These are phyloP conservation scores for Ceratobasidium papillatum DNA, from an alignment of 1,284 basidiomycete species.

Conservation along the genomic window DNA sequence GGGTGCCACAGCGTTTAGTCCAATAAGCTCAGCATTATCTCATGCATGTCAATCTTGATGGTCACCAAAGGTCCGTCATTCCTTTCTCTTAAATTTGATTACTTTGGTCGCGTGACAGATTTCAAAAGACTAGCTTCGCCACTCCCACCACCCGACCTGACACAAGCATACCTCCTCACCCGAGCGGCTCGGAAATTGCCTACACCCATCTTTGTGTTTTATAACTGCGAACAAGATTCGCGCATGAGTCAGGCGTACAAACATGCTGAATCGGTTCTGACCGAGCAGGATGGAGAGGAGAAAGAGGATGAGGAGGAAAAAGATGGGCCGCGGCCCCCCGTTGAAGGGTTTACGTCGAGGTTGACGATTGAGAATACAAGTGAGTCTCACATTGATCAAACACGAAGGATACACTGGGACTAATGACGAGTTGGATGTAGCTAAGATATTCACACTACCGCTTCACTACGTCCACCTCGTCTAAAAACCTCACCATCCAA, in stretches of 20 bases:
- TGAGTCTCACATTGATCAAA: neutral
- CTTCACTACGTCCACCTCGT: slow-evolving; percentile 74
- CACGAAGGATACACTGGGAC: too few relatives aligned
- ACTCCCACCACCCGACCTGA: slow-evolving; percentile 77
- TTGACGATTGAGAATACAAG: slow-evolving; percentile 42
- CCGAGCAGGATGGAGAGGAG: slow-evolving; percentile 61
- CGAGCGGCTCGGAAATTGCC: slow-evolving; percentile 70
- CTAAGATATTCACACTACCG: slow-evolving; percentile 73
- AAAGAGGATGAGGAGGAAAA: slow-evolving; percentile 68
- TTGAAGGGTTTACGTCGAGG: slow-evolving; percentile 33
- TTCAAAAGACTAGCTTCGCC: slow-evolving; percentile 79
- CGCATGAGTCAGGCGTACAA: slow-evolving; percentile 90
- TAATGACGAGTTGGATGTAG: slow-evolving; percentile 53
- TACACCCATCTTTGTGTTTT: slow-evolving; percentile 77
- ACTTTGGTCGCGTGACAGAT: slow-evolving; percentile 55
- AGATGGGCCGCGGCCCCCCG: slow-evolving; percentile 51
- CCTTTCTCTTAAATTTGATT: neutral
- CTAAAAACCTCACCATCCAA: slow-evolving; percentile 44
- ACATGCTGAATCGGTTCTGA: slow-evolving; percentile 82
- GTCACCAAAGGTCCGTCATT: slow-evolving; percentile 72
- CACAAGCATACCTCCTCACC: slow-evolving; percentile 74
- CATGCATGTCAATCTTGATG: slow-evolving; percentile 82
- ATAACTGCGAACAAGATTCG: slow-evolving; percentile 83
- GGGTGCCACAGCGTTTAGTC: slow-evolving; percentile 57
- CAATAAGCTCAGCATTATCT: slow-evolving; percentile 86